Evolutionary conservation across 164 flowering plant species (phyloP).

Genomic region (Platanus orientalis): DNA sequence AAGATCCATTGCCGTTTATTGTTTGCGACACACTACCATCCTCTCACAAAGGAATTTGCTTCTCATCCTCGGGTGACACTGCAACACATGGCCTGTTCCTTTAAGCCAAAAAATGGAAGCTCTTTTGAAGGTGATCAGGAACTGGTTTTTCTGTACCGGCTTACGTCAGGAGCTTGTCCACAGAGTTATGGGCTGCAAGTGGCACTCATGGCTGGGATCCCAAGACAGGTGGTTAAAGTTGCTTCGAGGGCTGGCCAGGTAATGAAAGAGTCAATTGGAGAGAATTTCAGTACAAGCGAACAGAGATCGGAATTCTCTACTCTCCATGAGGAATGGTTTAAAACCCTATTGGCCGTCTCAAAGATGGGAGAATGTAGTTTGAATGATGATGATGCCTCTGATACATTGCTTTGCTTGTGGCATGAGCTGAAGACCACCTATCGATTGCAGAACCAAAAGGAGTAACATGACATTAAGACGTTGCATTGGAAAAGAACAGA

Average conservation of each 20-base stretch:
- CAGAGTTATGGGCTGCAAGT: slow-evolving; percentile 94
- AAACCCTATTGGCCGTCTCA: slow-evolving; percentile 38
- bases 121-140: slow-evolving; percentile 34
- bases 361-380: slow-evolving; percentile 15
- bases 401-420: slow-evolving; percentile 77
- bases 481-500: too few relatives aligned
- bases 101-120: slow-evolving; percentile 30
- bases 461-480: too few relatives aligned
- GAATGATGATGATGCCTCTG: slow-evolving; percentile 55
- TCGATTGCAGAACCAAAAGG: background rate
- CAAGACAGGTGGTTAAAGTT: slow-evolving; percentile 55
- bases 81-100: slow-evolving; percentile 88
- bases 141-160: slow-evolving; percentile 76
- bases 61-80: slow-evolving; percentile 76
- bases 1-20: slow-evolving; percentile 83
- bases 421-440: slow-evolving; percentile 64
- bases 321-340: slow-evolving; percentile 82
- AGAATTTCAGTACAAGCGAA: slow-evolving; percentile 72
- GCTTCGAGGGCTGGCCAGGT: slow-evolving; percentile 59
- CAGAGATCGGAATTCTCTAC: slow-evolving; percentile 81
- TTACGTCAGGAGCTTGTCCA: slow-evolving; percentile 84
- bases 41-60: slow-evolving; percentile 89
- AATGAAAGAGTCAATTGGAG: slow-evolving; percentile 53
- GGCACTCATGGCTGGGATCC: slow-evolving; percentile 88
- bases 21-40: slow-evolving; percentile 95